These are phyloP conservation scores for Ilyonectria sp. DNA, from an alignment of 2,329 filamentous ascomycete species.

Conservation along the genomic window DNA sequence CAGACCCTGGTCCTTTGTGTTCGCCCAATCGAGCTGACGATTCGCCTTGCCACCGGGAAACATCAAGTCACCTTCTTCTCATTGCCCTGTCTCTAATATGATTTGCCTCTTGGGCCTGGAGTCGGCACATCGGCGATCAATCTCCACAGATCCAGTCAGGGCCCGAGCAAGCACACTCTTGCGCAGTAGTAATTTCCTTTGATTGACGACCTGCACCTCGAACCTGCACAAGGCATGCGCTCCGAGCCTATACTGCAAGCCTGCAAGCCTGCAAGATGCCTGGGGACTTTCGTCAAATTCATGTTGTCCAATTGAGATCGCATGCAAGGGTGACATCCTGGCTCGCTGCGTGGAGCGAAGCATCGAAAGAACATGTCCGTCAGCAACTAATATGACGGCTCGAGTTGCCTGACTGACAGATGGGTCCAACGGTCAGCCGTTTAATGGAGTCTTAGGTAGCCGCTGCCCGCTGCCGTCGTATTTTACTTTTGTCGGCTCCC, in stretches of 20 bases:
- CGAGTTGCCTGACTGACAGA: not conserved
- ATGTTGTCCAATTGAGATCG: slow-evolving; percentile 4
- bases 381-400: slow-evolving; percentile 11
- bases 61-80: slow-evolving; percentile 31
- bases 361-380: not conserved
- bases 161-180: slow-evolving; percentile 18
- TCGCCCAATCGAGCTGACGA: slow-evolving; percentile 28
- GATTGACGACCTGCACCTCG: not conserved
- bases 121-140: slow-evolving; percentile 32
- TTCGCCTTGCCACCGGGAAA: slow-evolving; percentile 42
- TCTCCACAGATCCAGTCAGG: slow-evolving; percentile 37
- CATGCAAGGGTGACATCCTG: not conserved
- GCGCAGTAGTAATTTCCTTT: slow-evolving; percentile 31
- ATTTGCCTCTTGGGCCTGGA: slow-evolving; percentile 36
- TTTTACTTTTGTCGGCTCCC: slow-evolving; percentile 15
- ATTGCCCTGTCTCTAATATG: slow-evolving; percentile 30
- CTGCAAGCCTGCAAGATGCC: not conserved
- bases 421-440: slow-evolving; percentile 12
- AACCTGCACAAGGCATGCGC: slow-evolving; percentile 3
- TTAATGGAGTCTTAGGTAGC: slow-evolving; percentile 6
- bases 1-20: slow-evolving; percentile 19
- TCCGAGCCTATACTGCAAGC: not conserved
- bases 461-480: slow-evolving; percentile 7
- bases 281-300: not conserved
- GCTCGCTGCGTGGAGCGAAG: not conserved